phyloP scores from a whole-genome alignment of 306 rosid genomes.

The Rubus idaeus region DNA sequence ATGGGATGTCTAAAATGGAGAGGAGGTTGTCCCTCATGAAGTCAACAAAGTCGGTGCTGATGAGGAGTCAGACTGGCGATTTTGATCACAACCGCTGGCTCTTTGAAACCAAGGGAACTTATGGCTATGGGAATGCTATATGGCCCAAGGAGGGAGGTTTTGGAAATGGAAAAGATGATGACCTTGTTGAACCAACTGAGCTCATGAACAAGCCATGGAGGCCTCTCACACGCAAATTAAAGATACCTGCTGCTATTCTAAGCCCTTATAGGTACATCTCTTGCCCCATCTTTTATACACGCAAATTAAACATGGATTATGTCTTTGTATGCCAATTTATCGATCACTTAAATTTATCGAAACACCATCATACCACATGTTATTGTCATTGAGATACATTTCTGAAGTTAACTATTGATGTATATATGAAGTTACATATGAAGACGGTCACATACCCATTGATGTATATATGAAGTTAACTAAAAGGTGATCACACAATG shows the following conservation, averaged over 20 bases:
- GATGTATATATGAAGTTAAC: background rate
- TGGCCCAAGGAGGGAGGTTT: slow-evolving; percentile 91
- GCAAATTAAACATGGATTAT: too few relatives aligned
- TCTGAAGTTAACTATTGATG: background rate
- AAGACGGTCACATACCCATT: background rate
- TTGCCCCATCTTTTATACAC: background rate
- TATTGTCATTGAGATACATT: background rate
- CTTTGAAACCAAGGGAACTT: slow-evolving; percentile 91
- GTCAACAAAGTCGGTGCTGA: slow-evolving; percentile 74
- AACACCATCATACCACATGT: background rate
- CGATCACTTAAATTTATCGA: background rate
- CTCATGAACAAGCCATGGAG: slow-evolving; percentile 84
- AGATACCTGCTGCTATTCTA: slow-evolving; percentile 88
- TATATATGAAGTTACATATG: background rate
- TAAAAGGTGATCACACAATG: background rate
- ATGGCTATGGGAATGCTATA: slow-evolving; percentile 95
- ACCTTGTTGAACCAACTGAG: slow-evolving; percentile 58
- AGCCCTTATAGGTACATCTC: slow-evolving; percentile 81
- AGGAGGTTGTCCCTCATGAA: slow-evolving; percentile 88
- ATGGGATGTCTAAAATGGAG: slow-evolving; percentile 74
- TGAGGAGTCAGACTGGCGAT: slow-evolving; percentile 91
- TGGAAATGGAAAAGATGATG: slow-evolving; percentile 60
- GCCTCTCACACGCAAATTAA: slow-evolving; percentile 83
- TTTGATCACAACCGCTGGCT: slow-evolving; percentile 95
- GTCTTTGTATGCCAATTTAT: background rate